Percentiles rank a stretch among this genome's conserved stretches.
phyloP scores from a whole-genome alignment of 768 basidiomycete genomes.

The Leccinum variicolor region DNA sequence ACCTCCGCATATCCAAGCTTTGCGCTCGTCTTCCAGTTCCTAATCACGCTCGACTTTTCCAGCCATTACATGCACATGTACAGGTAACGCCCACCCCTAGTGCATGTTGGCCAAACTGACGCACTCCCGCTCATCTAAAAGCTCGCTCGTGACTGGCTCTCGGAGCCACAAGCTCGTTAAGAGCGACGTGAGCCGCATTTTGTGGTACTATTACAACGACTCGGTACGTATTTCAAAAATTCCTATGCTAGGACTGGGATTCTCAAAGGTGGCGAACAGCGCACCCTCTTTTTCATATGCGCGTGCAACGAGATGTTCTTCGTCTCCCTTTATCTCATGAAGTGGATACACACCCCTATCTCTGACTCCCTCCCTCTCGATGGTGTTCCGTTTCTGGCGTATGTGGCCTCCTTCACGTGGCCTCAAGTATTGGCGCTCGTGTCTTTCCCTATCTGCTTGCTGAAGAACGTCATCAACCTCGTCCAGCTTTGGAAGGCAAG shows the following conservation, averaged over 20 bases:
- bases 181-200: slow-evolving; percentile 87
- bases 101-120: slow-evolving; percentile 3
- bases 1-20: slow-evolving; percentile 85
- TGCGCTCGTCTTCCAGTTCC: slow-evolving; percentile 86
- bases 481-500: slow-evolving; percentile 99
- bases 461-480: slow-evolving; percentile 91
- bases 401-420: slow-evolving; percentile 54
- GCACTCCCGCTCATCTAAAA: slow-evolving; percentile 28
- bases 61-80: slow-evolving; percentile 99
- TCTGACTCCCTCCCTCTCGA: slow-evolving; percentile 24
- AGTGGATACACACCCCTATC: slow-evolving; percentile 75
- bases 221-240: slow-evolving; percentile 51
- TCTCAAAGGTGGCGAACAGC: slow-evolving; percentile 39
- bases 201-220: slow-evolving; percentile 93
- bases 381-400: slow-evolving; percentile 16
- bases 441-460: slow-evolving; percentile 63
- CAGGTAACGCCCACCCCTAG: slow-evolving; percentile 50
- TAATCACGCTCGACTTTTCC: slow-evolving; percentile 96
- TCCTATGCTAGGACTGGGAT: neutral
- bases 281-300: slow-evolving; percentile 87
- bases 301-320: slow-evolving; percentile 96
- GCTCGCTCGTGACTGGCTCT: slow-evolving; percentile 93
- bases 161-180: slow-evolving; percentile 90
- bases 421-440: slow-evolving; percentile 65
- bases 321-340: slow-evolving; percentile 90